phyloP scores from a whole-genome alignment of 192 early-diverging fungal species.

The Chytriomyces sp. region DNA sequence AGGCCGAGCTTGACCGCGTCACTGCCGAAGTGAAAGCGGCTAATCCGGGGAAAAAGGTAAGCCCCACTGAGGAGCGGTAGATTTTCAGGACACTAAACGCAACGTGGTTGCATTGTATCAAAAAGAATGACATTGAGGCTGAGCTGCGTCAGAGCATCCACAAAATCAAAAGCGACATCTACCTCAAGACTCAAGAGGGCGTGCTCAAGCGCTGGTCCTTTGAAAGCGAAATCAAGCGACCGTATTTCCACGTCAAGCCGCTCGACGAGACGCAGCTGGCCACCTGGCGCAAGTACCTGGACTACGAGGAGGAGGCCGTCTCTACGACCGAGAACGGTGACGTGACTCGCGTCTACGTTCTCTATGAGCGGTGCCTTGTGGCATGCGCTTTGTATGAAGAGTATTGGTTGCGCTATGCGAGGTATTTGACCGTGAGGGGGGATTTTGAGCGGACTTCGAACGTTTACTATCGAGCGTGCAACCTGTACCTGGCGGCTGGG shows the following conservation, averaged over 20 bases:
- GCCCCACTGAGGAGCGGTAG: neutral
- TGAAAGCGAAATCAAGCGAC: constrained; percentile 75
- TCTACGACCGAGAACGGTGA: constrained; percentile 48
- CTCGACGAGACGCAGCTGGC: constrained; percentile 67
- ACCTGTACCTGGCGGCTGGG: constrained; percentile 56
- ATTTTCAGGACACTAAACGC: neutral
- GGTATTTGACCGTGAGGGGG: constrained; percentile 53
- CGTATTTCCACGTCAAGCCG: constrained; percentile 80
- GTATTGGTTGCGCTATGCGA: constrained; percentile 73
- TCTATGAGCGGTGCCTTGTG: constrained; percentile 77
- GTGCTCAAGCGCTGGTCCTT: constrained; percentile 77
- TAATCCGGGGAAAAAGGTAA: constrained; percentile 24
- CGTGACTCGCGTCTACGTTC: constrained; percentile 54
- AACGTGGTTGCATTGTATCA: constrained; percentile 12
- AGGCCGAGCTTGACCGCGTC: constrained; percentile 49
- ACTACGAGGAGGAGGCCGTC: constrained; percentile 63
- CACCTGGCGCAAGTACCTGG: constrained; percentile 75
- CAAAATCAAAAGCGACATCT: constrained; percentile 54
- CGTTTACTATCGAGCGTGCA: constrained; percentile 58
- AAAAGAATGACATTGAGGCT: constrained; percentile 55
- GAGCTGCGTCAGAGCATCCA: constrained; percentile 62
- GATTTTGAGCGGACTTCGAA: constrained; percentile 51
- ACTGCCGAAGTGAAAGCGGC: constrained; percentile 35
- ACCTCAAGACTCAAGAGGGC: constrained; percentile 66
- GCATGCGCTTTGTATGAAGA: constrained; percentile 78